Evolutionary conservation across 228 moss, liverwort and hornwort genomes (phyloP).

Genomic region (Sphagnum fallax): DNA sequence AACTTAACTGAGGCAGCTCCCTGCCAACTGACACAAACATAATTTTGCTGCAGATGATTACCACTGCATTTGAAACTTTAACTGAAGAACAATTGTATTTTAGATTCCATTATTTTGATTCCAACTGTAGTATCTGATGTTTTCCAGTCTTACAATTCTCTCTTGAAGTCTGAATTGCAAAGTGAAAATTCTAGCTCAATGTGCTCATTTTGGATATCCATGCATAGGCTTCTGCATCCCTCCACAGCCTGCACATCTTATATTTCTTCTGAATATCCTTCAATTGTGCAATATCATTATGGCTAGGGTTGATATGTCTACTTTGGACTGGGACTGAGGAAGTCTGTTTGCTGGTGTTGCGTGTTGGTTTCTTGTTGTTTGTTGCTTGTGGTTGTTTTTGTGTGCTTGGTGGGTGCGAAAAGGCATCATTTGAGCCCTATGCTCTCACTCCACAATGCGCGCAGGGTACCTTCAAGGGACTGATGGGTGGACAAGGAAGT

Average conservation of each 20-base stretch:
- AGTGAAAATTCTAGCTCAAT: too few relatives aligned
- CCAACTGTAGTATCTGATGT: slow-evolving; percentile 1
- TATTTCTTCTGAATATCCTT: too few relatives aligned
- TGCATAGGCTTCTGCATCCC: too few relatives aligned
- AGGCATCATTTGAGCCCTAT: slow-evolving; percentile 42
- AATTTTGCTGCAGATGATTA: too few relatives aligned
- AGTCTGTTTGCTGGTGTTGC: slow-evolving; percentile 50
- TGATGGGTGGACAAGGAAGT: slow-evolving; percentile 45
- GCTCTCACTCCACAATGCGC: slow-evolving; percentile 37
- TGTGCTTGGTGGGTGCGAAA: slow-evolving; percentile 53
- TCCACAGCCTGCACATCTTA: too few relatives aligned
- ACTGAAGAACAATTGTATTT: too few relatives aligned
- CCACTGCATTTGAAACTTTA: too few relatives aligned
- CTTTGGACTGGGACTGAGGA: slow-evolving; percentile 42
- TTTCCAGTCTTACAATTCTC: not conserved
- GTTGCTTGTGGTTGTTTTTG: slow-evolving; percentile 56
- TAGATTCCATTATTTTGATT: too few relatives aligned
- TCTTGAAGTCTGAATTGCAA: not conserved
- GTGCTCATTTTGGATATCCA: too few relatives aligned
- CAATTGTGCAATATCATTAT: not conserved
- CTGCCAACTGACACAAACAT: too few relatives aligned
- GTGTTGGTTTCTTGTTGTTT: slow-evolving; percentile 59
- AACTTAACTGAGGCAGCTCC: too few relatives aligned
- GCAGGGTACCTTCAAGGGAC: slow-evolving; percentile 45
- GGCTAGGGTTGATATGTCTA: slow-evolving; percentile 13